Conservation (phyloP, 352 stramenopile species). For the Plasmopara muralis region DNA sequence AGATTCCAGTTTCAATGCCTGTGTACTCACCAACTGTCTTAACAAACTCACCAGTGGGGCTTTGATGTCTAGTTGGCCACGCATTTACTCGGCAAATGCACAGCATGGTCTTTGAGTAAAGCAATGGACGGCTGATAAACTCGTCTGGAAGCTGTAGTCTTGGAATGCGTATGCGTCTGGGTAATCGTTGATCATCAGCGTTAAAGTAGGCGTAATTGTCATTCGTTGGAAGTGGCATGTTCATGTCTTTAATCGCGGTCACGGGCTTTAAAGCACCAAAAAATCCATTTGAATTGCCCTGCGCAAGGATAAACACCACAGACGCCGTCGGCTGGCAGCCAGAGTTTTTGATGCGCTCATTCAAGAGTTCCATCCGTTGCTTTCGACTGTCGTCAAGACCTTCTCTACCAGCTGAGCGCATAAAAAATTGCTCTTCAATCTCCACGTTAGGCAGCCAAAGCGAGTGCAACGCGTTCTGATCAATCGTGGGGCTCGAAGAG, state of each 20-base stretch:
- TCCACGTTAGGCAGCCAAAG: conserved; percentile 44
- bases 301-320: conserved; percentile 60
- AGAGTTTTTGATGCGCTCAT: conserved; percentile 25
- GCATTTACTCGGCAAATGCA: conserved; percentile 66
- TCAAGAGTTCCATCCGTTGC: conserved; percentile 19
- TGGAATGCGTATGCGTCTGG: conserved; percentile 64
- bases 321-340: conserved; percentile 48
- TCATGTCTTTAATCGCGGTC: conserved; percentile 30
- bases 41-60: conserved; percentile 66
- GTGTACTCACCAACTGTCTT: conserved; percentile 72
- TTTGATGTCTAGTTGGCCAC: conserved; percentile 52
- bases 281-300: conserved; percentile 53
- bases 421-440: conserved; percentile 29
- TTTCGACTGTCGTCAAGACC: conserved; percentile 23
- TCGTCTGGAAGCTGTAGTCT: conserved; percentile 59
- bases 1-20: conserved; percentile 87
- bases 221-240: conserved; percentile 30
- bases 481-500: conserved; percentile 19
- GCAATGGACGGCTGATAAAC: conserved; percentile 46
- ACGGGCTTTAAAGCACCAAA: conserved; percentile 57
- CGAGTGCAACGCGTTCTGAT: conserved; percentile 34
- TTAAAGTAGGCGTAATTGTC: conserved; percentile 72
- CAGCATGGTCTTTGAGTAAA: conserved; percentile 66
- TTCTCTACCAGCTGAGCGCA: conserved; percentile 11
- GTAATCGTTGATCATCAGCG: conserved; percentile 55